These are phyloP conservation scores for Grigorovia transvaalensis DNA, from an alignment of 805 yeast species.

Conservation along the genomic window DNA sequence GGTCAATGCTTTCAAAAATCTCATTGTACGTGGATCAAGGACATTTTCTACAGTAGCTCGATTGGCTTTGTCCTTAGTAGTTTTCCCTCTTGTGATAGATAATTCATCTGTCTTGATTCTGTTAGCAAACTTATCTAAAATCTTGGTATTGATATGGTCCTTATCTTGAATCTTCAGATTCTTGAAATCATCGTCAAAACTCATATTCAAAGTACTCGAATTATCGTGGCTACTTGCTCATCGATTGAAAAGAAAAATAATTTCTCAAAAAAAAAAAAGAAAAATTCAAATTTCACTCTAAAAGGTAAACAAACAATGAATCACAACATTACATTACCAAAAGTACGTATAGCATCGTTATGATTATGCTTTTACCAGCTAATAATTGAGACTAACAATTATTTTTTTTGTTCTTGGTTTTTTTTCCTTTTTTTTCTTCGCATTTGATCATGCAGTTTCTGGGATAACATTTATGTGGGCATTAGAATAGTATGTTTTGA, in stretches of 20 bases:
- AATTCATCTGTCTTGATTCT: constrained; percentile 56
- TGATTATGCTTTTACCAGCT: too few relatives aligned
- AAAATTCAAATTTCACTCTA: neutral
- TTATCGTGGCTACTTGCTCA: neutral
- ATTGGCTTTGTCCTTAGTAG: constrained; percentile 73
- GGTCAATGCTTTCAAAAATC: constrained; percentile 70
- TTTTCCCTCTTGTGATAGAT: constrained; percentile 44
- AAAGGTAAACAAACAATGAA: neutral
- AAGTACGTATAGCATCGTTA: neutral
- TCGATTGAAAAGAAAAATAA: neutral
- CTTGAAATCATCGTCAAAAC: constrained; percentile 16
- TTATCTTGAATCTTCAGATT: constrained; percentile 12
- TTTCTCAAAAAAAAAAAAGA: too few relatives aligned
- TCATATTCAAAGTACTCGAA: neutral
- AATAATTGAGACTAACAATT: too few relatives aligned
- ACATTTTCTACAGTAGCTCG: constrained; percentile 97
- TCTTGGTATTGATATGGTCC: constrained; percentile 35
- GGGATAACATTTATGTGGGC: too few relatives aligned
- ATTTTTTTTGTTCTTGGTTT: too few relatives aligned
- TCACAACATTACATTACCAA: neutral
- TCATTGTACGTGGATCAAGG: constrained; percentile 84
- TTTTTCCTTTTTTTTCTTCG: too few relatives aligned
- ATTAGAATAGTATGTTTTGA: too few relatives aligned
- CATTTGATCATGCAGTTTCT: too few relatives aligned
- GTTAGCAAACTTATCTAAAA: constrained; percentile 50